Evolutionary conservation across 352 stramenopile species (phyloP), one percentile per base, ranked within the genome.

Genomic region (Blastocystis sp.): DNA sequence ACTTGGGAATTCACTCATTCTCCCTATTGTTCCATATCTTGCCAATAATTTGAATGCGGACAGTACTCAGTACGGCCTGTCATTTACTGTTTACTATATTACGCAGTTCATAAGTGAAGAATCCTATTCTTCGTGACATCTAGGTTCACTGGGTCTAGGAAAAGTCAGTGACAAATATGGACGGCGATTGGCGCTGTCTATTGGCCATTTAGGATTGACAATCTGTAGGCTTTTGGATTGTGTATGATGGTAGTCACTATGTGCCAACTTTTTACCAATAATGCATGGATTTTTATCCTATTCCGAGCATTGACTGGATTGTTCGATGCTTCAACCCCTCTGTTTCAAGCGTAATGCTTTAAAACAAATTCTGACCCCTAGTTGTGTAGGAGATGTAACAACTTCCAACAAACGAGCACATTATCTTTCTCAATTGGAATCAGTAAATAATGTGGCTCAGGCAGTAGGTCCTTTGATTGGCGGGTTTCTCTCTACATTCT

Each of bases 31-130:
- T 32, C 71, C 71, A 11, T 83, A 83, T 43, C 27, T 83, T 65
- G 27, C 71, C 0, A 83, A 83, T 42, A 65, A 57, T 21, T 32
- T 83, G 24, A 83, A 83, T 67, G 71, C 71, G 27, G 32, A 32
- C n/a, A 29, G 27, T 35, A 21, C 27, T 9, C 21, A 83, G 24
- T 83, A 83, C 39, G 46, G 71, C 35, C 32, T 83, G 19, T 37
- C 58, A 43, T 83, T 83, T 37, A 83, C 71, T 0, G 71, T 83
- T 4, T 83, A 83, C 51, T 83, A 83, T 42, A 32, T 83, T 65
- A 39, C 71, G 37, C 71, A 83, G 43, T 56, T 83, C 9, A 83
- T 83, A 21, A 83, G 71, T 83, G 16, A 66, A 24, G 32, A 27
- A 19, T 4, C n/a, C 1, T 52, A 2, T 7, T 24, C 12, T 16